These are phyloP conservation scores for Spongispora temasekensis DNA, from an alignment of 1,284 basidiomycete genomes.

Conservation along the genomic window DNA sequence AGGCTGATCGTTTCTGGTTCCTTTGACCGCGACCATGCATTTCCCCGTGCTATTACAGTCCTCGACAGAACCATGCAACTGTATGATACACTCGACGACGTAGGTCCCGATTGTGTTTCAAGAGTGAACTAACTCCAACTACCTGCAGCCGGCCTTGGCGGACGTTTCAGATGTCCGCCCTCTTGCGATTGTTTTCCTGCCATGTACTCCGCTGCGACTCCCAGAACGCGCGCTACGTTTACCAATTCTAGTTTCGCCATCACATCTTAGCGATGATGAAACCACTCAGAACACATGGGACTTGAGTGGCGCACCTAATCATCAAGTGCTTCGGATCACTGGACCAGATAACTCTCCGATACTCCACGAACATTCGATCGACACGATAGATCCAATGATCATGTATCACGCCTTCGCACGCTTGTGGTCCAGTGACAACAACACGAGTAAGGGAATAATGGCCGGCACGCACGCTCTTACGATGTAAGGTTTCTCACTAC, in stretches of 20 bases:
- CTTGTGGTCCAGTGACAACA: constrained; percentile 44
- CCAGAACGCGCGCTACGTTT: constrained; percentile 59
- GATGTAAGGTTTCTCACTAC: constrained; percentile 46
- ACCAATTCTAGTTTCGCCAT: constrained; percentile 50
- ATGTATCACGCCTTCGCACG: constrained; percentile 49
- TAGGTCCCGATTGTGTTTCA: constrained; percentile 43
- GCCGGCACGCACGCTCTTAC: constrained; percentile 59
- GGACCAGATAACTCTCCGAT: constrained; percentile 38
- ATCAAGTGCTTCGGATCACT: constrained; percentile 41
- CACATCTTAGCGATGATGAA: constrained; percentile 34
- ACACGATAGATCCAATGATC: constrained; percentile 42
- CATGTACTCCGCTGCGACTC: constrained; percentile 45
- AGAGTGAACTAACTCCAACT: constrained; percentile 45
- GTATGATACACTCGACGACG: constrained; percentile 39
- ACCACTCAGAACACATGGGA: constrained; percentile 53
- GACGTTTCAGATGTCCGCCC: constrained; percentile 47
- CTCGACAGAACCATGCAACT: constrained; percentile 51
- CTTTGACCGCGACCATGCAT: constrained; percentile 21
- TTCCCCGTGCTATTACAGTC: constrained; percentile 45
- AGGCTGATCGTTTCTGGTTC: constrained; percentile 25
- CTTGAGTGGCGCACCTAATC: constrained; percentile 45
- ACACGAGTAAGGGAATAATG: constrained; percentile 35
- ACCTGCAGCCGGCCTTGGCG: constrained; percentile 43
- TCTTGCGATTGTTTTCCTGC: constrained; percentile 66
- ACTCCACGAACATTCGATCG: constrained; percentile 48